A percentile compares a stretch with the other conserved stretches of the same genome.
phyloP scores from a whole-genome alignment of 2,329 filamentous ascomycete genomes.

The Paraconiothyrium brasiliense region DNA sequence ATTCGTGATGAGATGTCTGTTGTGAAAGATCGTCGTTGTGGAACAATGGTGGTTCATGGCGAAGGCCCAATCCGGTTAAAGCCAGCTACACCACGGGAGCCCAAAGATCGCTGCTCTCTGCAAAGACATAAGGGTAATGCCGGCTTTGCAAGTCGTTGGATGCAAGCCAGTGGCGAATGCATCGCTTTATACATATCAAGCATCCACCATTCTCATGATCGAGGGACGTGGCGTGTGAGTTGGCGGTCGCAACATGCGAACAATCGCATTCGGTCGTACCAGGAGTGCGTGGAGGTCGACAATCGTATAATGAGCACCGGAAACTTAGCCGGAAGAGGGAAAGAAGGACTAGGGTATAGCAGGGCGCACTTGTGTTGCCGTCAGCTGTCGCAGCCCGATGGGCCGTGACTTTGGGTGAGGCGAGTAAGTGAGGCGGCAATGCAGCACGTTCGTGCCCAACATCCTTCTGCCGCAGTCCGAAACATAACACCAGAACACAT shows the following conservation, averaged over 20 bases:
- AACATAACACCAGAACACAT: neutral
- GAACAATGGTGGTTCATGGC: slow-evolving; percentile 12
- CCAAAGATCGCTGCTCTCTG: slow-evolving; percentile 2
- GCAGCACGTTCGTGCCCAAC: slow-evolving; percentile 17
- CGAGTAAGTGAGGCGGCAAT: slow-evolving; percentile 19
- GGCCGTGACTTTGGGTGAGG: slow-evolving; percentile 12
- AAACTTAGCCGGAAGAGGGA: neutral
- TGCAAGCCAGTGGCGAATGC: slow-evolving; percentile 19
- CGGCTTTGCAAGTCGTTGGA: slow-evolving; percentile 5
- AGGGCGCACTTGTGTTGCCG: slow-evolving; percentile 13
- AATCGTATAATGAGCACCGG: neutral
- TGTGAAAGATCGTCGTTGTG: slow-evolving; percentile 14
- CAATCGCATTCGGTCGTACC: slow-evolving; percentile 9
- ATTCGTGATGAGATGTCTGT: slow-evolving; percentile 12
- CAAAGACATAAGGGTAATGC: neutral
- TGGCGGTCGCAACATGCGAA: slow-evolving; percentile 11
- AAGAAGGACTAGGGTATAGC: slow-evolving; percentile 6
- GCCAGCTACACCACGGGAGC: slow-evolving; percentile 15
- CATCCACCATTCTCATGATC: neutral
- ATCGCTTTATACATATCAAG: slow-evolving; percentile 10
- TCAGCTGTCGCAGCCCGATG: slow-evolving; percentile 14
- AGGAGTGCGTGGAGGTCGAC: neutral
- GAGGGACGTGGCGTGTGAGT: slow-evolving; percentile 16
- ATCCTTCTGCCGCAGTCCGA: slow-evolving; percentile 2
- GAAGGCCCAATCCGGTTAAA: slow-evolving; percentile 18